Base-by-base conservation (phyloP, 1,284 basidiomycete species). In the Ustilago nuda region DNA sequence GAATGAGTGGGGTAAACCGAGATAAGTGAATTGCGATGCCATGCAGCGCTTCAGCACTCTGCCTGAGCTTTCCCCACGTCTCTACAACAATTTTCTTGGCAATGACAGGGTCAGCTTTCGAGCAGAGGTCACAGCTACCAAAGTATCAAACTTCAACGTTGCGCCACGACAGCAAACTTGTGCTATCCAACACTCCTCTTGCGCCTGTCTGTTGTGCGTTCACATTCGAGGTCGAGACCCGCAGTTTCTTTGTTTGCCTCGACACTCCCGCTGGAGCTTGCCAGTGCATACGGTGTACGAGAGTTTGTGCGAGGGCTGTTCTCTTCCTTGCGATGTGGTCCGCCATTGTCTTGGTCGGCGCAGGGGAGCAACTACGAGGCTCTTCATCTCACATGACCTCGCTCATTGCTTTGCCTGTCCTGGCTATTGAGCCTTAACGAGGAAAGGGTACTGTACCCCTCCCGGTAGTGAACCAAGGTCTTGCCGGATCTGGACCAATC, bases 401-500 rank as follows among this genome's bases (percentile, higher is more conserved):
- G 55, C 55, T 46, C 55, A 8, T n/a, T 33, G 53, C 53, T n/a
- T 41, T 27, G 8, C 30, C 51, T 15, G 19, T 15, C 33, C 27
- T 33, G 32, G 8, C 6, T 8, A 23, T n/a, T 19, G 46, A 23
- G 19, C 7, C 7, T 30, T 8, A 27, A 17, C 36, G 27, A 13
- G 15, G n/a, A 19, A 4, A 45, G 17, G n/a, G n/a, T 37, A 45
- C 43, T 45, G 39, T 43, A 19, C 23, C 37, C 33, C 54, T 19
- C 19, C 19, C 54, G 19, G 55, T 55, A 50, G 65, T 53, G 15
- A 39, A 56, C 23, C 9, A 36, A 19, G 32, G 27, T 41, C 37
- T 67, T 45, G 45, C 63, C 63, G 63, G 63, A 50, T 46, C 15
- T 39, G 57, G 46, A 9, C 43, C 17, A 39, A 13, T 54, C 50